A percentile compares a stretch with the other conserved stretches of the same genome.
Evolutionary conservation across 78 protist species (phyloP).

Genomic region (Emiliania huxleyi): DNA sequence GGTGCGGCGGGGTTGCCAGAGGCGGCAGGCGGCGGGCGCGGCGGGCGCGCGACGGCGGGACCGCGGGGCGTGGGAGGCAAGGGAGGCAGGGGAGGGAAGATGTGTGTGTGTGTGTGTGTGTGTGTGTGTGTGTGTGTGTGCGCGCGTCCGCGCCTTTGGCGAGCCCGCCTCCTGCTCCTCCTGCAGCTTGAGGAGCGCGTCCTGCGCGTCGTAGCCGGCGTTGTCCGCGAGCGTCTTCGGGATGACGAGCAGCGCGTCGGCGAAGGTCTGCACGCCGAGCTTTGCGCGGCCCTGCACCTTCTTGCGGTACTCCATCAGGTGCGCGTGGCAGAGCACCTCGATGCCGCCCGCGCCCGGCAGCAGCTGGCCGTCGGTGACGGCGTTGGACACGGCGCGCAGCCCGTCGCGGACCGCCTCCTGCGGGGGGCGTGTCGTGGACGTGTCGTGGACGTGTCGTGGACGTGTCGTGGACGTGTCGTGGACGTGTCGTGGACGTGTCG

Average conservation of each 20-base stretch:
- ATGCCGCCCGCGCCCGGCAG: constrained; percentile 99
- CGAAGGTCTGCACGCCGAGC: constrained; percentile 93
- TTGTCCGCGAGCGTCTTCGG: constrained; percentile 97
- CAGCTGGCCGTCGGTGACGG: constrained; percentile 85
- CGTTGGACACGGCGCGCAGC: constrained; percentile 96
- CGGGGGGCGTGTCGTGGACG: background rate
- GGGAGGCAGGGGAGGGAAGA: no score
- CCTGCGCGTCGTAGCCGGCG: constrained; percentile 93
- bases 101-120: no score
- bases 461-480: no score
- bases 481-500: no score
- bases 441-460: background rate
- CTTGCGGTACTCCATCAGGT: constrained; percentile 65
- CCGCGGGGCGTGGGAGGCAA: no score
- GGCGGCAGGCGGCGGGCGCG: no score
- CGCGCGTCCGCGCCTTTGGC: no score
- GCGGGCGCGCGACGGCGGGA: no score
- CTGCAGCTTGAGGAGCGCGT: constrained; percentile 78
- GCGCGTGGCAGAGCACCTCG: constrained; percentile 77
- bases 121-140: background rate
- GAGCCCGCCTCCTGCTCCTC: constrained; percentile 7
- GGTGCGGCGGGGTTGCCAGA: no score
- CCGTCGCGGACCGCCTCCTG: constrained; percentile 99
- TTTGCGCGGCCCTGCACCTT: constrained; percentile 50
- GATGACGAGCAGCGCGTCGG: constrained; percentile 94